These are phyloP conservation scores for Psilocybe tampanensis DNA, from an alignment of 768 basidiomycete species.

Conservation along the genomic window DNA sequence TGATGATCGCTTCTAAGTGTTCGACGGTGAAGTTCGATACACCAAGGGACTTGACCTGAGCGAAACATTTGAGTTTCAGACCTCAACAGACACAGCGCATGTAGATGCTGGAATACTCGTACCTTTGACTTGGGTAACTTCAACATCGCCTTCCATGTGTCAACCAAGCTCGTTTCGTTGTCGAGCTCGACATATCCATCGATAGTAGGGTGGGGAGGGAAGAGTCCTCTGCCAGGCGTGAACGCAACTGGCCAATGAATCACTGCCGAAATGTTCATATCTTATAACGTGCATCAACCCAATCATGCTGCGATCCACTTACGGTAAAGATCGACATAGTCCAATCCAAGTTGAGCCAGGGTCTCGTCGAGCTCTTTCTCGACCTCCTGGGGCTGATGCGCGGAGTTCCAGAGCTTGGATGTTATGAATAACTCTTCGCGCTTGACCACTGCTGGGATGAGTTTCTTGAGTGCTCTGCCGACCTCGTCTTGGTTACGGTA, in stretches of 20 bases:
- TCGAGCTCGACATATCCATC: constrained; percentile 58
- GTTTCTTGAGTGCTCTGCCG: constrained; percentile 72
- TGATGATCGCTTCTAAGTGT: constrained; percentile 66
- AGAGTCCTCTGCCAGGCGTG: constrained; percentile 52
- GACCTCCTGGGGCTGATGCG: constrained; percentile 65
- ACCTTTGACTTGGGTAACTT: constrained; percentile 74
- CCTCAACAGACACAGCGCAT: not conserved
- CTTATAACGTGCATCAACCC: not conserved
- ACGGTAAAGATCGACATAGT: constrained; percentile 85
- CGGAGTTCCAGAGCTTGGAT: constrained; percentile 81
- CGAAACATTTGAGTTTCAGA: not conserved
- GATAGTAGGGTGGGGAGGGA: constrained; percentile 51
- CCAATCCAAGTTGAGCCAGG: constrained; percentile 66
- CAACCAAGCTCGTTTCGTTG: constrained; percentile 58
- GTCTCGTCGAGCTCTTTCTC: constrained; percentile 80
- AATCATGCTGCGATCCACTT: constrained; percentile 25
- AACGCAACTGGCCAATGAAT: constrained; percentile 84
- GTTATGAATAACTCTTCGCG: constrained; percentile 84
- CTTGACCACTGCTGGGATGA: constrained; percentile 75
- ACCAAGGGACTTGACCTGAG: constrained; percentile 67
- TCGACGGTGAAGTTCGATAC: constrained; percentile 81
- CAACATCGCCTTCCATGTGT: constrained; percentile 85
- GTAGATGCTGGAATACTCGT: too few species aligned
- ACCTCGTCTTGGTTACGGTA: constrained; percentile 83
- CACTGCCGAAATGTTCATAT: constrained; percentile 39